Conservation (phyloP, 2,329 filamentous ascomycete genomes). For the Elsinoe ampelina region DNA sequence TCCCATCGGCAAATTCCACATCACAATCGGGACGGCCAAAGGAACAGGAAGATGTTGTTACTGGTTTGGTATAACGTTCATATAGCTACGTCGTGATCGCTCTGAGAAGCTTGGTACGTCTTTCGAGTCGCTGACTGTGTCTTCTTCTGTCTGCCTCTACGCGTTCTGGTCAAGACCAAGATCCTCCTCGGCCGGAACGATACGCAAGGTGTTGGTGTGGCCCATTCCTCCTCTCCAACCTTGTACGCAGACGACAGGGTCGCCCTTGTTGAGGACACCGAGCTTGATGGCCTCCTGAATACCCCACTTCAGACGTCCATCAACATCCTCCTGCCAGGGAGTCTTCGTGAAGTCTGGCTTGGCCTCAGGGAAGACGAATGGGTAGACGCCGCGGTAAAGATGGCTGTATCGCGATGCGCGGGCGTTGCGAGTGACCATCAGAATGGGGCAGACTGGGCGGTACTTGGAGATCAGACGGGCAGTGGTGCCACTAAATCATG, state of each 20-base stretch:
- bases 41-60: too few species aligned
- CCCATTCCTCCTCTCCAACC: conserved; percentile 89
- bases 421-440: conserved; percentile 91
- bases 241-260: conserved; percentile 74
- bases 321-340: conserved; percentile 99
- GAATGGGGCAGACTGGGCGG: conserved; percentile 95
- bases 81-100: background rate
- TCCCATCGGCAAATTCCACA: too few species aligned
- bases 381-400: conserved; percentile 95
- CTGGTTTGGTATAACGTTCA: too few species aligned
- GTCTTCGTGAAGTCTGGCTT: conserved; percentile 91
- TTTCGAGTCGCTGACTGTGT: background rate
- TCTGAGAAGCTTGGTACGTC: background rate
- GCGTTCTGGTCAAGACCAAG: conserved; percentile 41
- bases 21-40: too few species aligned
- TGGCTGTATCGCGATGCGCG: conserved; percentile 82
- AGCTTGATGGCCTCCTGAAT: conserved; percentile 80
- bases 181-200: conserved; percentile 42
- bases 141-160: conserved; percentile 20
- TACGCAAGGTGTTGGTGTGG: conserved; percentile 70
- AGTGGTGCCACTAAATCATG: conserved; percentile 62
- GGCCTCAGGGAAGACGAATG: conserved; percentile 83
- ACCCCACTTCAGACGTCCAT: conserved; percentile 95
- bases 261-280: conserved; percentile 60
- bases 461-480: conserved; percentile 97